Evolutionary conservation across 202 grass and related monocot genomes (phyloP), one percentile per base, ranked within the genome.

Genomic region (Musa balbisiana): DNA sequence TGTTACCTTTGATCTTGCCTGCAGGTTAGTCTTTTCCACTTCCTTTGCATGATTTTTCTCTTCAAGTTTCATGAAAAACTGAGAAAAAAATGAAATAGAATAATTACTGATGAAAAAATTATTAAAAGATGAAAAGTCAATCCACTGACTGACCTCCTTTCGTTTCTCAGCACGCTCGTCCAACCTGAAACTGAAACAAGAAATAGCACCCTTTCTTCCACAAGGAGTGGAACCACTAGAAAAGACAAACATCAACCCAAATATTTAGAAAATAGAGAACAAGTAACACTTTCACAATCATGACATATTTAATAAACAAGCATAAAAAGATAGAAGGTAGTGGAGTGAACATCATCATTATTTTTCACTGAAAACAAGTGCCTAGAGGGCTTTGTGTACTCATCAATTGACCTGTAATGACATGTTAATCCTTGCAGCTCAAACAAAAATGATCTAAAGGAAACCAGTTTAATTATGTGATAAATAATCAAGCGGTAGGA

Each of bases 11-110:
- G 88, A 91, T 84, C 93, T 93, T 76, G 82, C 90, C 75, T 97
- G 94, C 77, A 97, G 81, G 75, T 88, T 93, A 26, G 86, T 93
- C 81, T 88, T 84, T 81, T 97, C 94, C 81, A 89, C 62, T 72
- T 97, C 94, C 79, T 93, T 89, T 51, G 88, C 90, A 76, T 89
- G 86, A 70, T 89, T 86, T 76, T 93, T 91, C 79, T 97, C 94
- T 83, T 97, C 94, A 80, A 97, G 80, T 50, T 93, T 97, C 77
- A 87, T 82, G 76, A 87, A 91, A 77, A 97, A 97, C 94, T 97
- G 81, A 80, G 71, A 87, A 50, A 72, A 2, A 10, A 67, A 33
- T 21, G 23, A 43, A 43, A 43, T 0, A 1, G 0, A n/a, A 43
- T 65, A 65, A 12, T 26, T 33, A 63, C 33, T 21, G 26, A 0